These are phyloP conservation scores for Mariannaea sp. DNA, from an alignment of 2,329 filamentous ascomycete species.

Conservation along the genomic window DNA sequence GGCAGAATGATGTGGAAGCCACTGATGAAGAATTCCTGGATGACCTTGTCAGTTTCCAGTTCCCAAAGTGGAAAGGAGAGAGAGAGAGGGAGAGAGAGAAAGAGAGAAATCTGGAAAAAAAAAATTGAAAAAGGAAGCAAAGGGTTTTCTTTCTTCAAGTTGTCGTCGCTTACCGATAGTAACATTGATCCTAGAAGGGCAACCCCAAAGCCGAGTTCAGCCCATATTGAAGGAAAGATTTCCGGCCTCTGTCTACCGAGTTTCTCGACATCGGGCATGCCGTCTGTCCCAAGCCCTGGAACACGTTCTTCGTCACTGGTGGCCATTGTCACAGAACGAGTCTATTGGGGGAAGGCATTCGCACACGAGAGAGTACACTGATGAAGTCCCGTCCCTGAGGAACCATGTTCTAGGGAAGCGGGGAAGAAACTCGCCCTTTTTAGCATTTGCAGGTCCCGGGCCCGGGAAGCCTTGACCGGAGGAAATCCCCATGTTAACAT, in stretches of 20 bases:
- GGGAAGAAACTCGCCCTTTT: neutral
- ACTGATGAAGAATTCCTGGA: constrained; percentile 37
- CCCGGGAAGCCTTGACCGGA: neutral
- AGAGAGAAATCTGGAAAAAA: too few relatives aligned
- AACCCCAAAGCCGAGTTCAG: constrained; percentile 33
- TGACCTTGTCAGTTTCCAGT: neutral
- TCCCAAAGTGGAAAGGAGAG: too few relatives aligned
- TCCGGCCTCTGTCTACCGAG: constrained; percentile 36
- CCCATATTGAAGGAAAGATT: constrained; percentile 31
- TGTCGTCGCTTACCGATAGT: constrained; percentile 29
- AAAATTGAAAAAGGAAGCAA: too few relatives aligned
- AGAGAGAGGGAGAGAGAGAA: too few relatives aligned
- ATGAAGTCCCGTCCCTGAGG: neutral
- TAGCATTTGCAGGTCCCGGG: neutral
- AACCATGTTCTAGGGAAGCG: too few relatives aligned
- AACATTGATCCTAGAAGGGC: constrained; percentile 35
- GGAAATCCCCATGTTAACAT: neutral
- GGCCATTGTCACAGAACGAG: constrained; percentile 14
- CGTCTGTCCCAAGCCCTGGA: constrained; percentile 9
- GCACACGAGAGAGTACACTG: neutral
- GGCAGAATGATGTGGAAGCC: constrained; percentile 60
- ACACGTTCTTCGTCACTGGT: constrained; percentile 25
- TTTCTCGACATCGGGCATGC: constrained; percentile 30
- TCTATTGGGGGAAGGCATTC: neutral
- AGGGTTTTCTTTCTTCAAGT: too few relatives aligned